Evolutionary conservation across 805 yeast species (phyloP).

Genomic region (Cyberlindnera veronae): DNA sequence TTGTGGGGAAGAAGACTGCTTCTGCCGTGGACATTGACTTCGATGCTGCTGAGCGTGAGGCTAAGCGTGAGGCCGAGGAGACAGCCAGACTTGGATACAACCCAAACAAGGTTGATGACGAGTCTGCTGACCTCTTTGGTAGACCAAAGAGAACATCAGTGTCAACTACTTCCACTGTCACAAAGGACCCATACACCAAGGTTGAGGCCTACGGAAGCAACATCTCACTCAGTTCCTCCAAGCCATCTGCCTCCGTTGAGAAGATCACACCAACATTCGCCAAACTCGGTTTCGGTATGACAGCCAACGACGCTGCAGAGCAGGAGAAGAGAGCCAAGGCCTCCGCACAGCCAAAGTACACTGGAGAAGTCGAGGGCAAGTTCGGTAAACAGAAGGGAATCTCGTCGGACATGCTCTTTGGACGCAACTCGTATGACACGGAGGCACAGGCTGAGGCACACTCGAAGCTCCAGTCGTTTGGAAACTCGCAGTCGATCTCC

Average conservation of each 20-base stretch:
- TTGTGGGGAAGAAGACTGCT: constrained; percentile 56
- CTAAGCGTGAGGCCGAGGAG: constrained; percentile 77
- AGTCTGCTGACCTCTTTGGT: constrained; percentile 11
- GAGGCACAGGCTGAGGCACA: constrained; percentile 76
- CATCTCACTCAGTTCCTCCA: too few relatives aligned
- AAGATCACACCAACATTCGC: constrained; percentile 69
- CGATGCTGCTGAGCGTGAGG: constrained; percentile 71
- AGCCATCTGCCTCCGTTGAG: constrained; percentile 30
- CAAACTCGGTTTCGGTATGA: constrained; percentile 88
- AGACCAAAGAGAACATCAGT: constrained; percentile 14
- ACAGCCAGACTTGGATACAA: constrained; percentile 41
- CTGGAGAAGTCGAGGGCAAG: constrained; percentile 72
- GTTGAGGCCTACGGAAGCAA: too few relatives aligned
- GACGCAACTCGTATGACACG: constrained; percentile 81
- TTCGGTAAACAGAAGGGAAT: constrained; percentile 91
- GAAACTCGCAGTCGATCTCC: constrained; percentile 87
- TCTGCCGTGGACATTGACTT: constrained; percentile 54
- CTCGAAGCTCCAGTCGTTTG: constrained; percentile 73
- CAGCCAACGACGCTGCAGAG: constrained; percentile 53
- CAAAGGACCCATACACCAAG: constrained; percentile 19
- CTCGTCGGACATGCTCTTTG: constrained; percentile 92
- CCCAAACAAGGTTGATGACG: constrained; percentile 29
- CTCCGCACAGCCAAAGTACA: constrained; percentile 57
- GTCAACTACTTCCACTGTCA: constrained; percentile 13
- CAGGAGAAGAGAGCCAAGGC: constrained; percentile 40